Base-by-base conservation (phyloP, 2,329 filamentous ascomycete species). In the Arthrobotrys megalospora region DNA sequence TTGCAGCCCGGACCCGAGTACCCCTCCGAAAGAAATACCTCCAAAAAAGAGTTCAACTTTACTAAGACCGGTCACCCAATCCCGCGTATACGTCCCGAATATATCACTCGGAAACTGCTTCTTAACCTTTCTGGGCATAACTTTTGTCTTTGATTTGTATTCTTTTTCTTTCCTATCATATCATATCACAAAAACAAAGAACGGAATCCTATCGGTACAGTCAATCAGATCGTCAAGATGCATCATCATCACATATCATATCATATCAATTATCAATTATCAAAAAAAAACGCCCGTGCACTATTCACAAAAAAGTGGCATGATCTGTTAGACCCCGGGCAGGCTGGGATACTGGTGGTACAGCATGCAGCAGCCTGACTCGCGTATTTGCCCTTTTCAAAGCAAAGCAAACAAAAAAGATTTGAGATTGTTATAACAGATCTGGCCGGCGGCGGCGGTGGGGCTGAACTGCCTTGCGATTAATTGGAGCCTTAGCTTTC, bases 361-460 rank as follows among this genome's bases (percentile, higher is more conserved):
- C 24, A 16, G 48, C 34, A 52, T 69, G 66, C 66, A 69, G 1
- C 32, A 7, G 14, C 38, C 66, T 69, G 66, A 69, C 66, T 69
- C 66, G 66, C 38, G 66, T 48, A 38, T 28, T 24, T 12, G 45
- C 48, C 14, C 24, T 28, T n/a, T n/a, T n/a, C n/a, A n/a, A n/a
- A n/a, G n/a, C n/a, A n/a, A n/a, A n/a, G n/a, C 24, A 2, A 28
- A 28, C 24, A 2, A 28, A 28, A 28, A 28, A 28, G 24, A 60
- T 62, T 53, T 63, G 36, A 52, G 38, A 55, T 28, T 28, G 2
- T 28, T 28, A 28, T 28, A 28, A 28, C 21, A 24, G 47, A 50
- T 24, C 47, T 28, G 28, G 21, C 24, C 47, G 43, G 47, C 21
- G 47, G n/a, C n/a, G n/a, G n/a, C n/a, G n/a, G n/a, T n/a, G n/a